Evolutionary conservation across 805 yeast species (phyloP).

Genomic region (Kodamaea kaohsiungensis): DNA sequence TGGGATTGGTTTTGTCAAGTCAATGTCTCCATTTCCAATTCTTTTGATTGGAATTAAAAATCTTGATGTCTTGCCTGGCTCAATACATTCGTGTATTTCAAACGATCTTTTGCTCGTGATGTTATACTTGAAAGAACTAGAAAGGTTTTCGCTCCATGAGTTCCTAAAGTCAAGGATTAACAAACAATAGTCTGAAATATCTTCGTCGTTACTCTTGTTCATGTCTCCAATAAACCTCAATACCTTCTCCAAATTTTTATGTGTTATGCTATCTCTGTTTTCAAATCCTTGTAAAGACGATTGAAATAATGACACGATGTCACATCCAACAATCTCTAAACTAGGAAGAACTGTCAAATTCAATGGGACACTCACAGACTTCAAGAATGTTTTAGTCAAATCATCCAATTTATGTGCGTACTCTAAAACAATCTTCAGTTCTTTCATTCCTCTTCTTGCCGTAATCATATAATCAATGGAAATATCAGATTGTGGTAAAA

Average conservation of each 20-base stretch:
- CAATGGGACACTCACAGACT: constrained; percentile 68
- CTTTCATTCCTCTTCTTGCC: constrained; percentile 74
- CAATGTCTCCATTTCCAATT: constrained; percentile 42
- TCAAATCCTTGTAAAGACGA: constrained; percentile 23
- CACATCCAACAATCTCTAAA: constrained; percentile 73
- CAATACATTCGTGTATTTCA: constrained; percentile 29
- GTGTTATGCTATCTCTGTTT: neutral
- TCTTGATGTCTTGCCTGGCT: constrained; percentile 43
- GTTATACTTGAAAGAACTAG: constrained; percentile 31
- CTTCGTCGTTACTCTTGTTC: constrained; percentile 21
- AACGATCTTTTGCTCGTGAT: constrained; percentile 25
- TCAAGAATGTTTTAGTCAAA: constrained; percentile 32
- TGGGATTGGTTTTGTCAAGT: constrained; percentile 61
- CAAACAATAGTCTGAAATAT: constrained; percentile 56
- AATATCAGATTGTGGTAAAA: constrained; percentile 43
- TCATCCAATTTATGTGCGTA: constrained; percentile 46
- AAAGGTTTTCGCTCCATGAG: constrained; percentile 64
- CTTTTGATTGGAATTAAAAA: constrained; percentile 71
- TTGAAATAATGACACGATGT: constrained; percentile 58
- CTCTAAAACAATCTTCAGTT: constrained; percentile 63
- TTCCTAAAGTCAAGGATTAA: constrained; percentile 78
- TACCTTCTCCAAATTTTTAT: constrained; percentile 27
- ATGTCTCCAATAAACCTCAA: constrained; percentile 27
- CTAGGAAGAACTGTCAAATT: constrained; percentile 70
- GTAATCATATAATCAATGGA: constrained; percentile 55